A percentile compares a stretch with the other conserved stretches of the same genome.
Evolutionary conservation across 352 stramenopile species (phyloP).

Genomic region (Phytophthora sp.): DNA sequence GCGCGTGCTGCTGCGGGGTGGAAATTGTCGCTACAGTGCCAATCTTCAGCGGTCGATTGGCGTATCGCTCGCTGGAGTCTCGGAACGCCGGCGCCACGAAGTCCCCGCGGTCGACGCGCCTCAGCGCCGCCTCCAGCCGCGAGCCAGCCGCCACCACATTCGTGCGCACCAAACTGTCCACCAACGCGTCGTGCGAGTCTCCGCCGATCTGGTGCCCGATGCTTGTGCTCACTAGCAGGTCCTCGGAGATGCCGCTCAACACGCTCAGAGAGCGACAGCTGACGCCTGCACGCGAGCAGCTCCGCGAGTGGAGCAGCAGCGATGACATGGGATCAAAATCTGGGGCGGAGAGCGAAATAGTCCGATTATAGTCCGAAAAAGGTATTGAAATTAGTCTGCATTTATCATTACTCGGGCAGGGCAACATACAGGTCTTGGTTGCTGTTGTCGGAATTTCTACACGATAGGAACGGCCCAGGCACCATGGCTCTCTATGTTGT

Average conservation of each 20-base stretch:
- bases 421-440: background rate
- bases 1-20: slow-evolving; percentile 85
- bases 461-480: slow-evolving; percentile 78
- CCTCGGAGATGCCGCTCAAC: slow-evolving; percentile 76
- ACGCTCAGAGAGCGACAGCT: slow-evolving; percentile 55
- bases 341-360: slow-evolving; percentile 17
- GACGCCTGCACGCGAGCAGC: background rate
- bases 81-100: slow-evolving; percentile 54
- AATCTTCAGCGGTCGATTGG: slow-evolving; percentile 82
- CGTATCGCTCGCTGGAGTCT: slow-evolving; percentile 50
- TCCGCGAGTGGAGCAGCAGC: slow-evolving; percentile 7
- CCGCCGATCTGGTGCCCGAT: slow-evolving; percentile 86
- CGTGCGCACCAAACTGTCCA: slow-evolving; percentile 80
- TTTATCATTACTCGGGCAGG: no score
- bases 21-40: slow-evolving; percentile 84
- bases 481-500: slow-evolving; percentile 77
- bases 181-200: slow-evolving; percentile 62
- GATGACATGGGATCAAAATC: slow-evolving; percentile 10
- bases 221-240: slow-evolving; percentile 82
- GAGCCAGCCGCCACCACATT: slow-evolving; percentile 67
- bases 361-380: slow-evolving; percentile 15
- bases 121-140: slow-evolving; percentile 65
- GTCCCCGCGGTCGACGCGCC: slow-evolving; percentile 64
- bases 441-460: slow-evolving; percentile 12
- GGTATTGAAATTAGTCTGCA: slow-evolving; percentile 10